Conservation (phyloP, 2,329 filamentous ascomycete genomes). For the Alternaria ethzedia region DNA sequence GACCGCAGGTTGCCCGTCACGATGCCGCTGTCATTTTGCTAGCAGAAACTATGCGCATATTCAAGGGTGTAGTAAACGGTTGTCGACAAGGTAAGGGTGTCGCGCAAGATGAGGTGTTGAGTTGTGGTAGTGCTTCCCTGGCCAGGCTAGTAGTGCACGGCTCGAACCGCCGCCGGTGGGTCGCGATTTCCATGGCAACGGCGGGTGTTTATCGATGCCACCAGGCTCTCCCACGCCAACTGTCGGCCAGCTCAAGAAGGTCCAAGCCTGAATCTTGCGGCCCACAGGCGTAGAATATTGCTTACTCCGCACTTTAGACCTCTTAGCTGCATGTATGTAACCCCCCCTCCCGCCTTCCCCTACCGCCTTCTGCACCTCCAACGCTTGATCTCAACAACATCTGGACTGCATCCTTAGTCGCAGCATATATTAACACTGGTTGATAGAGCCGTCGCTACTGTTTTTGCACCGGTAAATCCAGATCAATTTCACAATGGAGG, state of each 20-base stretch:
- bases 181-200: conserved; percentile 21
- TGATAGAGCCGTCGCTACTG: conserved; percentile 9
- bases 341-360: conserved; percentile 17
- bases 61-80: neutral
- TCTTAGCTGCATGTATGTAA: conserved; percentile 36
- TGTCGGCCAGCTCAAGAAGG: conserved; percentile 9
- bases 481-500: conserved; percentile 71
- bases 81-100: conserved; percentile 13
- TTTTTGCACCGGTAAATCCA: conserved; percentile 3
- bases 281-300: conserved; percentile 30
- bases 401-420: conserved; percentile 9
- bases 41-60: neutral
- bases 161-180: conserved; percentile 14
- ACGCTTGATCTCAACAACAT: conserved; percentile 14
- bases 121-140: conserved; percentile 2
- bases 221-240: conserved; percentile 7
- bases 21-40: neutral
- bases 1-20: conserved; percentile 7
- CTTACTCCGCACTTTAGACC: conserved; percentile 35
- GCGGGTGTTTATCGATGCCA: conserved; percentile 27
- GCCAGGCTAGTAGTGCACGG: conserved; percentile 19
- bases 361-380: conserved; percentile 24
- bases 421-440: conserved; percentile 3
- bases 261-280: conserved; percentile 23
- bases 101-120: conserved; percentile 11